These are phyloP conservation scores for Simplicillium sp. DNA, from an alignment of 2,329 filamentous ascomycete species.

Conservation along the genomic window DNA sequence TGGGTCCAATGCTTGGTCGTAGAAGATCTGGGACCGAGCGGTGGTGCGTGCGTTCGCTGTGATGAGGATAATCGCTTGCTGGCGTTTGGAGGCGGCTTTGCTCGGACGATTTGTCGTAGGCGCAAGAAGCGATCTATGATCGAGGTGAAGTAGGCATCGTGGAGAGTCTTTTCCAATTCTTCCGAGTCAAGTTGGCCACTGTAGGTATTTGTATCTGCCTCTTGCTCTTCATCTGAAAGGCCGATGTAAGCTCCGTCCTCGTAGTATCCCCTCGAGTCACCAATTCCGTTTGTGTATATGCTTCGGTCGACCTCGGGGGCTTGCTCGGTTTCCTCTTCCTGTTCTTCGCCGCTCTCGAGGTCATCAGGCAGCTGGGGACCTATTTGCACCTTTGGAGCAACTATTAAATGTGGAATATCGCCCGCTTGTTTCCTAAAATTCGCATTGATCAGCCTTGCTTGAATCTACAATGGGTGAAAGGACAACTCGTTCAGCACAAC, in stretches of 20 bases:
- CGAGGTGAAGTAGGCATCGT: slow-evolving; percentile 57
- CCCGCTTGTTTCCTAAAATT: slow-evolving; percentile 63
- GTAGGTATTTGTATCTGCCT: slow-evolving; percentile 13
- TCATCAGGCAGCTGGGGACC: slow-evolving; percentile 39
- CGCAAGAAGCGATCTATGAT: slow-evolving; percentile 55
- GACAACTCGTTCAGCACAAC: slow-evolving; percentile 17
- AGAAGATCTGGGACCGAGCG: slow-evolving; percentile 40
- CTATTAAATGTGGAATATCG: slow-evolving; percentile 61
- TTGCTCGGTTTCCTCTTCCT: slow-evolving; percentile 20
- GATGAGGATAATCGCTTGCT: slow-evolving; percentile 42
- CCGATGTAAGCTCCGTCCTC: slow-evolving; percentile 73
- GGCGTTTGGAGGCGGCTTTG: slow-evolving; percentile 40
- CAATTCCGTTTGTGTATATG: slow-evolving; percentile 37
- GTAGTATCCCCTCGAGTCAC: slow-evolving; percentile 57
- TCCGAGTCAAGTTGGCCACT: slow-evolving; percentile 14
- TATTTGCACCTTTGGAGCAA: slow-evolving; percentile 46
- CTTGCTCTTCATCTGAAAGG: slow-evolving; percentile 29
- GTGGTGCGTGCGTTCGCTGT: slow-evolving; percentile 45
- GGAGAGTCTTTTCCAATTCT: slow-evolving; percentile 33
- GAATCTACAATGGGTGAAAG: not conserved
- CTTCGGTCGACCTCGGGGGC: slow-evolving; percentile 20
- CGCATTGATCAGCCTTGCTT: slow-evolving; percentile 22
- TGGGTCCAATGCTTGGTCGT: slow-evolving; percentile 42
- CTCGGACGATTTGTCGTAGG: slow-evolving; percentile 54
- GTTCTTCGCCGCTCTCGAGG: slow-evolving; percentile 16